phyloP scores from a whole-genome alignment of 2,329 filamentous ascomycete genomes.

The Sarocladiaceae sp. region DNA sequence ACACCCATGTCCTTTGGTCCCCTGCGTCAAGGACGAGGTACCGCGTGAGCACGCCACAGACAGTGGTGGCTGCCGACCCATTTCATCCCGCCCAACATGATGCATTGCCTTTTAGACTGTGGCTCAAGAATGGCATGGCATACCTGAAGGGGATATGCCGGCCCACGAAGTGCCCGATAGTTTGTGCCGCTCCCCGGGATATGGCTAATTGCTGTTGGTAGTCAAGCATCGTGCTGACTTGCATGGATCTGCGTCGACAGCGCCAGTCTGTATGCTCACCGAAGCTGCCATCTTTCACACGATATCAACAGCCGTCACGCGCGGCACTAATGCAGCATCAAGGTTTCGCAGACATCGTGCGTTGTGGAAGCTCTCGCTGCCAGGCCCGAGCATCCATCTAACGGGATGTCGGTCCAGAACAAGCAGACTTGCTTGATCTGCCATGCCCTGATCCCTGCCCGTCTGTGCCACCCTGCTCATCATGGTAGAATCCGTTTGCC shows the following conservation, averaged over 20 bases:
- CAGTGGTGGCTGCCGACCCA: no score
- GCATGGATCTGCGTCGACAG: not conserved
- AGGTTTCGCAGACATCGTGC: no score
- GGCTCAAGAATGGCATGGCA: no score
- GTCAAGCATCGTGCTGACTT: not conserved
- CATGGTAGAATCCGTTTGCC: not conserved
- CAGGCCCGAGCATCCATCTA: not conserved
- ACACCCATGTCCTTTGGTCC: no score
- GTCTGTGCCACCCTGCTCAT: not conserved
- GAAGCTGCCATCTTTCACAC: not conserved
- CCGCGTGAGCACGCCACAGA: no score
- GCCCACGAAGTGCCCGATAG: not conserved
- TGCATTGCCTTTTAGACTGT: no score
- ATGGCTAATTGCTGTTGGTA: no score
- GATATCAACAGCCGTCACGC: not conserved
- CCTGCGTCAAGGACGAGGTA: no score
- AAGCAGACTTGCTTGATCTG: not conserved
- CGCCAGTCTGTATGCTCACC: not conserved
- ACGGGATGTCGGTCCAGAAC: not conserved
- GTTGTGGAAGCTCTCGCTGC: not conserved
- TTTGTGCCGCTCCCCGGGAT: not conserved
- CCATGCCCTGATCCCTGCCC: conserved; percentile 2
- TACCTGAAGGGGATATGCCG: not conserved
- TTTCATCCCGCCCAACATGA: no score
- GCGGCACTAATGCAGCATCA: not conserved